phyloP scores from a whole-genome alignment of 257 asterid genomes.

The Salvia hispanica region DNA sequence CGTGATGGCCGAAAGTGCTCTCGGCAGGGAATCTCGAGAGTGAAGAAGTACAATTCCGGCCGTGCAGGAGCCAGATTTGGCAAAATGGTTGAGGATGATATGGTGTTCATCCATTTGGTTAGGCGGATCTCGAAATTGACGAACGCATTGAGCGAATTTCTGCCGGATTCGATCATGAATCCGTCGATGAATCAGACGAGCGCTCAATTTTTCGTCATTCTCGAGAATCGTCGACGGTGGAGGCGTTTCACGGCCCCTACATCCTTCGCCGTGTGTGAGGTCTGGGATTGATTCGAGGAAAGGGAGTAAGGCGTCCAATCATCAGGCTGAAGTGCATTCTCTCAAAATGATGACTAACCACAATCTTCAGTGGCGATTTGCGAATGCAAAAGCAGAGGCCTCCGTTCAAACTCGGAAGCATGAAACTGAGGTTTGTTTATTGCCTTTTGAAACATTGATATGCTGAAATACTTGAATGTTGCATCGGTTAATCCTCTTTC shows the following conservation, averaged over 20 bases:
- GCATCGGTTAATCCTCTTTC: constrained; percentile 11
- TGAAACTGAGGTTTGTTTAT: constrained; percentile 60
- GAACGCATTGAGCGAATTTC: too few relatives aligned
- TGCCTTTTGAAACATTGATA: background rate
- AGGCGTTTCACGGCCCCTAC: constrained; percentile 63
- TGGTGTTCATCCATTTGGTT: too few relatives aligned
- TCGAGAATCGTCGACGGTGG: constrained; percentile 46
- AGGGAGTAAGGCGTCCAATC: constrained; percentile 47
- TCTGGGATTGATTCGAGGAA: constrained; percentile 45
- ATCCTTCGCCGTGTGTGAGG: constrained; percentile 43
- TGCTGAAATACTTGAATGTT: background rate
- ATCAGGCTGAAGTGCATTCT: constrained; percentile 67
- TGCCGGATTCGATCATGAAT: too few relatives aligned
- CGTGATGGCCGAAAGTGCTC: constrained; percentile 57
- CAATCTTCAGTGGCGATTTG: constrained; percentile 64
- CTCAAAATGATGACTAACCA: constrained; percentile 64
- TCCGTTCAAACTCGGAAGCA: constrained; percentile 45
- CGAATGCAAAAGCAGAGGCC: constrained; percentile 72
- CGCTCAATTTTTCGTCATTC: constrained; percentile 55
- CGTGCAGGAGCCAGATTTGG: too few relatives aligned
- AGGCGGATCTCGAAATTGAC: too few relatives aligned
- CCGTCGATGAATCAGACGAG: too few relatives aligned
- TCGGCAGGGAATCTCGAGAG: constrained; percentile 85
- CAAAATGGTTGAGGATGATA: too few relatives aligned
- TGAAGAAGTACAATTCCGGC: too few relatives aligned